Base-by-base conservation (phyloP, 1,284 basidiomycete genomes). In the Irpex rosettiformis region DNA sequence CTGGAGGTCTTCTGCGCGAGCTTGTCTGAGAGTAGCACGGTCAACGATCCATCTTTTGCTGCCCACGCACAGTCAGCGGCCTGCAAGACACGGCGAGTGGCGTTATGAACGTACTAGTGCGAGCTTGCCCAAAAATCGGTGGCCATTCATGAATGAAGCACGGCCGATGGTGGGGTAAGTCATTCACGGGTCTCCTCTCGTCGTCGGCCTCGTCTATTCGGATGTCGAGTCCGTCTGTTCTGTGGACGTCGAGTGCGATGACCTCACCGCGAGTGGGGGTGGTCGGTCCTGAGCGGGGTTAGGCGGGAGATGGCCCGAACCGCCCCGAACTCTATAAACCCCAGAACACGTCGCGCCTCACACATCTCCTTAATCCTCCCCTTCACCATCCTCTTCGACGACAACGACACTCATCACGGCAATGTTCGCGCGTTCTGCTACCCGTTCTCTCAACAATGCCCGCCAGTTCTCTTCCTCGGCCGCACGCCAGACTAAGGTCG, bases 1-100 rank as follows among this genome's bases (percentile, higher is more conserved):
- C 57, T 81, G 80, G 57, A 89, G 71, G 70, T 96, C 95, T 55
- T 89, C 82, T 1, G 79, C 73, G 28, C 93, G 84, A n/a, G 94
- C 87, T 62, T 83, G 80, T 57, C 78, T 78, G 52, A 94, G 73
- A 0, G 87, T 85, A 21, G 84, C 80, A n/a, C 92, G 83, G 71
- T 94, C 91, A 40, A 95, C 80, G 30, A 95, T 81, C 92, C 94
- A 96, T 67, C 93, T 81, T 74, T 91, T 93, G 75, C 92, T 94
- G 69, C 54, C 57, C 8, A 40, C 57, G 54, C 18, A 40, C 11
- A 30, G 40, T 16, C 7, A 21, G 43, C 43, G 24, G 5, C 24
- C 45, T 60, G 49, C n/a, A 51, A 42, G 21, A 49, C 8, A n/a
- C 3, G 54, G 10, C 54, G 2, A 13, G 54, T 16, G 10, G 28